Percentiles rank a stretch among this genome's conserved stretches.
These are phyloP conservation scores for Plasmodium relictum DNA, from an alignment of 169 alveolate species.

Conservation along the genomic window DNA sequence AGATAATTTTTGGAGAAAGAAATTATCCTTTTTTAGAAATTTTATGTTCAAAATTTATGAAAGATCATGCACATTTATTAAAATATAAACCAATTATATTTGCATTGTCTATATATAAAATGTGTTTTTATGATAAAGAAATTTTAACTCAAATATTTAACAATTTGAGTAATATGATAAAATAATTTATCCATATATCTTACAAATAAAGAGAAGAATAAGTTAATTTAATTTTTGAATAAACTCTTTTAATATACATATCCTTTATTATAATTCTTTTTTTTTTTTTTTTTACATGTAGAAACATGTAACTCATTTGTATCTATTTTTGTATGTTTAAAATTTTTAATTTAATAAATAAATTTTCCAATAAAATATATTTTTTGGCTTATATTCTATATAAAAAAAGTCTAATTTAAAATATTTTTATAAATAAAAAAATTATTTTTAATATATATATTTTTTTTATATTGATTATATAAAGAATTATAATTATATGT, in stretches of 20 bases:
- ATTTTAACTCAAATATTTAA: constrained; percentile 42
- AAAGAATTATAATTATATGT: too few species aligned
- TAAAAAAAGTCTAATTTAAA: too few species aligned
- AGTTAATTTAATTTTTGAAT: too few species aligned
- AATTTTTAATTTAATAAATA: background rate
- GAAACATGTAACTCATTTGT: background rate
- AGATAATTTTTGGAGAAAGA: constrained; percentile 74
- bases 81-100: constrained; percentile 64
- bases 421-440: too few species aligned
- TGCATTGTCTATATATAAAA: constrained; percentile 65
- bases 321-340: background rate
- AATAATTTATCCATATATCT: background rate
- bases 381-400: too few species aligned
- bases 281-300: too few species aligned
- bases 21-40: constrained; percentile 67
- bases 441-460: too few species aligned
- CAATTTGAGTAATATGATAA: constrained; percentile 34
- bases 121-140: constrained; percentile 55
- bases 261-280: too few species aligned
- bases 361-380: too few species aligned
- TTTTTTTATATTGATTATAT: too few species aligned
- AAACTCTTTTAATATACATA: too few species aligned
- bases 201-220: background rate
- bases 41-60: constrained; percentile 64
- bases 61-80: constrained; percentile 55